These are phyloP conservation scores for Aspergillus phoenicis DNA, from an alignment of 2,329 filamentous ascomycete species.

Conservation along the genomic window DNA sequence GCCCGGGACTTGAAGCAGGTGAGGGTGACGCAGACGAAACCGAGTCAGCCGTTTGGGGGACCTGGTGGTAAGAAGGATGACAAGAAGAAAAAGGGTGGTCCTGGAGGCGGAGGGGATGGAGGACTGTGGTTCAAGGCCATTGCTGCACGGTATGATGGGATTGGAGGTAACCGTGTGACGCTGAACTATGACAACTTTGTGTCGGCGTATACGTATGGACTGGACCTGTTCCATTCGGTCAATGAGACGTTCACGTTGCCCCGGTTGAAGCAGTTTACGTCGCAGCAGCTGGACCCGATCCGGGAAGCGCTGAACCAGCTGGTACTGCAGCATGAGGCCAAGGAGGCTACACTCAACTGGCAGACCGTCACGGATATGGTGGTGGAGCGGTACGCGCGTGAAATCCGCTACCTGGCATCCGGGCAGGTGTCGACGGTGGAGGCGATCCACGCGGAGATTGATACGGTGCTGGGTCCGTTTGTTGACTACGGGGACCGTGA, in stretches of 20 bases:
- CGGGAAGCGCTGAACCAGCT: conserved; percentile 50
- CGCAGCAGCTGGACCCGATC: conserved; percentile 39
- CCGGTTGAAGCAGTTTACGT: conserved; percentile 37
- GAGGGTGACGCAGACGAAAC: conserved; percentile 34
- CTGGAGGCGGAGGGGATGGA: background rate
- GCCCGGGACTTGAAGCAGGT: conserved; percentile 41
- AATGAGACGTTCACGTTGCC: conserved; percentile 41
- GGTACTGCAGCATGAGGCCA: conserved; percentile 37
- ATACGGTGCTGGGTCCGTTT: conserved; percentile 36
- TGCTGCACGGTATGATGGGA: conserved; percentile 34
- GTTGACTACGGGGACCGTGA: conserved; percentile 38
- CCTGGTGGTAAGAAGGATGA: background rate
- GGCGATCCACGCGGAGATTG: conserved; percentile 32
- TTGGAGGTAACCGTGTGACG: conserved; percentile 44
- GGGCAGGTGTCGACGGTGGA: conserved; percentile 26
- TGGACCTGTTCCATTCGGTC: conserved; percentile 42
- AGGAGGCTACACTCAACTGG: conserved; percentile 58
- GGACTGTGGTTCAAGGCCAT: conserved; percentile 28
- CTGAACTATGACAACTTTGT: conserved; percentile 55
- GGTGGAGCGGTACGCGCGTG: conserved; percentile 61
- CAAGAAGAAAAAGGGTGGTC: background rate
- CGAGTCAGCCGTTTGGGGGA: background rate
- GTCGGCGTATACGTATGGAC: conserved; percentile 48
- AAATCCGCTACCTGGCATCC: conserved; percentile 49
- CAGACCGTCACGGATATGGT: conserved; percentile 69